phyloP scores from a whole-genome alignment of 257 asterid species.

The Nicotiana otophora region DNA sequence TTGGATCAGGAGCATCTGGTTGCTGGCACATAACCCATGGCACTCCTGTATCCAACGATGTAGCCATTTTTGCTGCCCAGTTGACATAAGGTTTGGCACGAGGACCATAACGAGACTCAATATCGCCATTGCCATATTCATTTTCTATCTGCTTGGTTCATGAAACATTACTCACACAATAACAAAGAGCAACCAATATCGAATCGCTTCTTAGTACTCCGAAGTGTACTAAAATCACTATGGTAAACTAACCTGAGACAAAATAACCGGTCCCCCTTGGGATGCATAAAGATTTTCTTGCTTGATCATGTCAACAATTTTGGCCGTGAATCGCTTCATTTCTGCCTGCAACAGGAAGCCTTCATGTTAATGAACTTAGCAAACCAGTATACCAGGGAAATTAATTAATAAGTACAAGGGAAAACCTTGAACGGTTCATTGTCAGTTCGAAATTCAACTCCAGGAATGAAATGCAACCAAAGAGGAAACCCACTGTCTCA shows the following conservation, averaged over 20 bases:
- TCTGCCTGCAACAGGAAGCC: constrained; percentile 46
- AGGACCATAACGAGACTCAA: constrained; percentile 47
- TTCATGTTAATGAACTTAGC: neutral
- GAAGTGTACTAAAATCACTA: neutral
- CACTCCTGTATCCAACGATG: constrained; percentile 69
- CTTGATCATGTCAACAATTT: constrained; percentile 84
- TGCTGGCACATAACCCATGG: constrained; percentile 99
- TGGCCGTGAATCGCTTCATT: constrained; percentile 81
- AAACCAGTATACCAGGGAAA: neutral
- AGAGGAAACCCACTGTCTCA: constrained; percentile 83
- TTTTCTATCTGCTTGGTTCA: constrained; percentile 59
- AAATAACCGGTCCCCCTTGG: constrained; percentile 86
- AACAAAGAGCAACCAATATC: neutral
- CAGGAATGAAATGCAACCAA: constrained; percentile 90
- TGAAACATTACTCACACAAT: neutral
- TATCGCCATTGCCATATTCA: constrained; percentile 66
- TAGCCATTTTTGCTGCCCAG: constrained; percentile 94
- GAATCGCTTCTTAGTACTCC: neutral
- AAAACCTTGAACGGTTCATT: constrained; percentile 76
- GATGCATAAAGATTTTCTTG: constrained; percentile 75
- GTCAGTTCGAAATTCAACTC: constrained; percentile 67
- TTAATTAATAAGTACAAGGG: neutral
- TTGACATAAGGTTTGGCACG: constrained; percentile 62
- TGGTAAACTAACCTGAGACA: constrained; percentile 61
- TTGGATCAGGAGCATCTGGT: constrained; percentile 77